phyloP scores from a whole-genome alignment of 2,329 filamentous ascomycete genomes.

The Dryadomyces quercivorus region DNA sequence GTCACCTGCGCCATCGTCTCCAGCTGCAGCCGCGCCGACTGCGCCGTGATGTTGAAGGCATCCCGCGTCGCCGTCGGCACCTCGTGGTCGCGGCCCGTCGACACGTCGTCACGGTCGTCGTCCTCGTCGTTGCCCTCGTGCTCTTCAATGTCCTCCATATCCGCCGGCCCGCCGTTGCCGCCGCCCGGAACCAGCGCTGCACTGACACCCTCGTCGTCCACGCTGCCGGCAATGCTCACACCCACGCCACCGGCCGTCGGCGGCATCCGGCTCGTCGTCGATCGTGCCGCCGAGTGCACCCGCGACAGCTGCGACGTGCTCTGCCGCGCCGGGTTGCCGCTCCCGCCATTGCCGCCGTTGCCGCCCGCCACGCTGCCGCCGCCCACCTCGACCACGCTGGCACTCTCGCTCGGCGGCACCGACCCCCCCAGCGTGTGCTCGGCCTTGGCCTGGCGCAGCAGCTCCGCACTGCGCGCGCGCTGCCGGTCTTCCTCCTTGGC shows the following conservation, averaged over 20 bases:
- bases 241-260: conserved; percentile 24
- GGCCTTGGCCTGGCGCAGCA: conserved; percentile 65
- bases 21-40: conserved; percentile 85
- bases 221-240: conserved; percentile 34
- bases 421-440: conserved; percentile 27
- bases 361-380: not conserved
- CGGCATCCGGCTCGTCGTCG: conserved; percentile 17
- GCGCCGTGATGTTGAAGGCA: conserved; percentile 91
- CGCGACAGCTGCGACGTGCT: conserved; percentile 34
- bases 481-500: conserved; percentile 79
- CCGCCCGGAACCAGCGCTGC: not conserved
- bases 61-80: conserved; percentile 69
- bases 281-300: conserved; percentile 23
- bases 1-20: conserved; percentile 83
- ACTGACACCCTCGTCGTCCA: conserved; percentile 27
- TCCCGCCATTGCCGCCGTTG: not conserved
- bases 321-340: conserved; percentile 10
- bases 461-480: conserved; percentile 60
- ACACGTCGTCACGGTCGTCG: conserved; percentile 66
- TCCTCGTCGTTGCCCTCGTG: conserved; percentile 45
- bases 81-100: conserved; percentile 51
- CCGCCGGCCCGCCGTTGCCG: not conserved
- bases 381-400: conserved; percentile 34
- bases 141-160: conserved; percentile 11
- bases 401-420: conserved; percentile 34